Base-by-base conservation (phyloP, 148 eudicot species). In the Dysphania ambrosioides region DNA sequence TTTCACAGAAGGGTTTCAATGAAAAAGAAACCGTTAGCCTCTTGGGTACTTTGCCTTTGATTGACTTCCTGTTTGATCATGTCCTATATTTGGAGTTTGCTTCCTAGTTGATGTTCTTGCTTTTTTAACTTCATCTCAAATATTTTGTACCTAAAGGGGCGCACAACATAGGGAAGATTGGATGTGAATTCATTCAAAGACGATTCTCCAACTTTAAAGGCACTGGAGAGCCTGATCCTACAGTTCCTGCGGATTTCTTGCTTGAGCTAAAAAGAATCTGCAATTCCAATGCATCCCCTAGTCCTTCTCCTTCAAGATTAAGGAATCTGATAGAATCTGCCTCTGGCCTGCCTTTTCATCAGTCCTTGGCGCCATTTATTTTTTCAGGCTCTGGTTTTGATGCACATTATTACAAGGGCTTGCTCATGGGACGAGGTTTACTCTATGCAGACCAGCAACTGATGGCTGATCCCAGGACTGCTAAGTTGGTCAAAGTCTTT, bases 121-220 rank as follows among this genome's bases (percentile, higher is more conserved):
- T 40, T 1, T 26, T 23, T 26, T 67, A 41, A 67, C 16, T 3
- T 26, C 36, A 31, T 32, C 61, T 58, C 9, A 2, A 32, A 1
- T 51, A 26, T 13, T 23, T 44, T 56, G 24, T 76, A n/a, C 47
- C 42, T 71, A 21, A 62, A 86, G 88, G 88, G 29, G 79, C 79
- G 4, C 89, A 86, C 63, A 86, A 80, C 74, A 84, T 86, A n/a
- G 89, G 89, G 19, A 75, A 84, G 59, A 84, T 84, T 23, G 81
- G 85, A 0, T 86, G 89, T 31, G 77, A 82, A 8, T 86, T 86
- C 71, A 74, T 86, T 24, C 62, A 13, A 63, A 72, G 70, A 1
- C 40, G 87, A 60, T 64, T 86, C 27, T 35, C 66, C 60, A 76
- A 84, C 71, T 84, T 84, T 63, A 31, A 30, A 12, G 75, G 75